Percentiles rank a stretch among this genome's conserved stretches.
Conservation (phyloP, 805 yeast genomes). For the Saccharomyces paradoxus region DNA sequence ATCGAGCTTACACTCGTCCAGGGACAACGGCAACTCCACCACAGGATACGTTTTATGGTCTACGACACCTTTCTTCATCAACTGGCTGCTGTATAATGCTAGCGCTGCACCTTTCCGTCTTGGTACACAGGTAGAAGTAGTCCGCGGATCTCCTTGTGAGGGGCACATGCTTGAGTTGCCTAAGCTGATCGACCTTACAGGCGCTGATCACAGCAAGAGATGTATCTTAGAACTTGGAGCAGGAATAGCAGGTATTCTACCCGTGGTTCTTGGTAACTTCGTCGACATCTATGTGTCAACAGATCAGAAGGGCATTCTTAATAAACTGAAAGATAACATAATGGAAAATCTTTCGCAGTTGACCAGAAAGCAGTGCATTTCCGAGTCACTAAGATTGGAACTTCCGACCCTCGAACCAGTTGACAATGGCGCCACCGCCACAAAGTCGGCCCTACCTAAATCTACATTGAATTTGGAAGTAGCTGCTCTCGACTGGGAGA, state of each 20-base stretch:
- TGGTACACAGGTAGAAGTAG: slow-evolving; percentile 10
- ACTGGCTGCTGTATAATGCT: slow-evolving; percentile 26
- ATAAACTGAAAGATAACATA: slow-evolving; percentile 22
- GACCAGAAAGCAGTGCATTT: slow-evolving; percentile 11
- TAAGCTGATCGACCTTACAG: neutral
- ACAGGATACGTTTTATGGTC: slow-evolving; percentile 33
- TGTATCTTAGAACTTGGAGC: slow-evolving; percentile 27
- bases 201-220: neutral
- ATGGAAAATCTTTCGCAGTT: slow-evolving; percentile 21
- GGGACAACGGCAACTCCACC: slow-evolving; percentile 29
- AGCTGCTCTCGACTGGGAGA: slow-evolving; percentile 29
- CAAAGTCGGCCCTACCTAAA: slow-evolving; percentile 1
- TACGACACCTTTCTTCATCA: slow-evolving; percentile 27
- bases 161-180: neutral
- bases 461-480: slow-evolving; percentile 15
- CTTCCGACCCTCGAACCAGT: neutral
- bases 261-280: slow-evolving; percentile 24
- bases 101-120: slow-evolving; percentile 12
- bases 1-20: slow-evolving; percentile 22
- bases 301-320: slow-evolving; percentile 28
- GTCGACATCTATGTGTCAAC: slow-evolving; percentile 24
- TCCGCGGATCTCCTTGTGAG: neutral
- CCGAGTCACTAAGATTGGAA: slow-evolving; percentile 8
- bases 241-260: slow-evolving; percentile 28
- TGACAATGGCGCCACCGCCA: neutral